Evolutionary conservation across 139 green algal species (phyloP).

Genomic region (Micractinium sp.): DNA sequence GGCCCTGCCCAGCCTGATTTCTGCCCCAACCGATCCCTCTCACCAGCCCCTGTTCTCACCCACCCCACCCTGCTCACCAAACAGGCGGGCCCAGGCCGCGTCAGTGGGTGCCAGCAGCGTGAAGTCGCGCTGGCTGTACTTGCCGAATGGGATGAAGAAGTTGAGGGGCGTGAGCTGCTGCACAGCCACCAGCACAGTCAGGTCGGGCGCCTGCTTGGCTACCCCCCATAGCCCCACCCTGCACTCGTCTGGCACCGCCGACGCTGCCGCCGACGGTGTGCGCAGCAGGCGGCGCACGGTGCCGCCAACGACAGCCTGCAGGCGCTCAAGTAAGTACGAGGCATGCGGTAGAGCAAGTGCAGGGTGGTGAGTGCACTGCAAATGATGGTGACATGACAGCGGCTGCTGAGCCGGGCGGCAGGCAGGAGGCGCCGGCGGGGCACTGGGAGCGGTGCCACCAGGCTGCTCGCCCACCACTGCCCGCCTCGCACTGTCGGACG

Average conservation of each 20-base stretch:
- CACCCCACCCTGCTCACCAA: not conserved
- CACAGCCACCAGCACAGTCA: not conserved
- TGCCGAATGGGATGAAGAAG: conserved; percentile 25
- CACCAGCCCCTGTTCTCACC: no score
- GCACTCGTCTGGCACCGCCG: not conserved
- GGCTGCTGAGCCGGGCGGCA: no score
- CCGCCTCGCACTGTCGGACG: no score
- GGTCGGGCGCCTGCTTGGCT: not conserved
- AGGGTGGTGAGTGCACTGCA: no score
- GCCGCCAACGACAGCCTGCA: no score
- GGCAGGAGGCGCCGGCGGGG: no score
- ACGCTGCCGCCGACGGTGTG: no score
- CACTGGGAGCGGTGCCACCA: no score
- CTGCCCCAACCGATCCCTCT: not conserved
- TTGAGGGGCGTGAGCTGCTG: conserved; percentile 7
- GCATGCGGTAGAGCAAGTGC: no score
- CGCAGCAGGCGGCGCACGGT: not conserved
- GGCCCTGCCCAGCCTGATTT: not conserved
- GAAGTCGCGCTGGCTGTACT: not conserved
- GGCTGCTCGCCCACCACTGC: no score
- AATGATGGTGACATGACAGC: no score
- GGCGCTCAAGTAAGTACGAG: no score
- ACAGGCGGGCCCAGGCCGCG: not conserved
- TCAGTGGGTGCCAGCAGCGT: conserved; percentile 29
- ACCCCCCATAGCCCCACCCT: not conserved